Evolutionary conservation across 2,329 filamentous ascomycete genomes (phyloP), one percentile per base, ranked within the genome.

Genomic region (Diaporthe vexans): DNA sequence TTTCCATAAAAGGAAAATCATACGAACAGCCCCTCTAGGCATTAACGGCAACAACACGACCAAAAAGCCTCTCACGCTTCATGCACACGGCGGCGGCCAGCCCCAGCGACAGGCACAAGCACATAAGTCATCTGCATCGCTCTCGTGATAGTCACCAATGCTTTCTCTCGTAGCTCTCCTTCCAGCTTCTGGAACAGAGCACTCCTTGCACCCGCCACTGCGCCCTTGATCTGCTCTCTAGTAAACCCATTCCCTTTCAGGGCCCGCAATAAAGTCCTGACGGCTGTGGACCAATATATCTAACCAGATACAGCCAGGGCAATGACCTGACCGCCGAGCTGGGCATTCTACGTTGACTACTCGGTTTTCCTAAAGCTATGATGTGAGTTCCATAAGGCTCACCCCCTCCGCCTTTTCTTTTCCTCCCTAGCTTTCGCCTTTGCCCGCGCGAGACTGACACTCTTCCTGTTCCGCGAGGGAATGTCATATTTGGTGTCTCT

Each of bases 121-220:
- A 82, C 76, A 75, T 83, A 84, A 9, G 79, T 78, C 72, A 78
- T 78, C 57, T 77, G 76, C 76, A 84, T 80, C 15, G 81, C 79
- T 10, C 79, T 56, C 1, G 81, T 78, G 57, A 86, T 81, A 0
- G 81, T 84, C 3, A 68, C 69, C 7, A 84, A 76, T 0, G 82
- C 83, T 3, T 71, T 71, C 4, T 61, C 74, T 48, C 80, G 74
- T 24, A 81, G 21, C 37, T 79, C 76, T 8, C 75, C 75, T n/a
- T 72, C 73, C 19, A 84, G 72, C 26, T 74, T 63, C 37, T 76
- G 58, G 58, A 85, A 82, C 37, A 84, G 54, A 4, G 71, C 67
- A 37, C 82, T 83, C 74, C 80, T 80, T 1, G 81, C 76, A 6
- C 83, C 82, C 0, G 82, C 80, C 19, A 84, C 78, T 5, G 79